These are phyloP conservation scores for Trichocomaceae sp. DNA, from an alignment of 2,329 filamentous ascomycete species.

Conservation along the genomic window DNA sequence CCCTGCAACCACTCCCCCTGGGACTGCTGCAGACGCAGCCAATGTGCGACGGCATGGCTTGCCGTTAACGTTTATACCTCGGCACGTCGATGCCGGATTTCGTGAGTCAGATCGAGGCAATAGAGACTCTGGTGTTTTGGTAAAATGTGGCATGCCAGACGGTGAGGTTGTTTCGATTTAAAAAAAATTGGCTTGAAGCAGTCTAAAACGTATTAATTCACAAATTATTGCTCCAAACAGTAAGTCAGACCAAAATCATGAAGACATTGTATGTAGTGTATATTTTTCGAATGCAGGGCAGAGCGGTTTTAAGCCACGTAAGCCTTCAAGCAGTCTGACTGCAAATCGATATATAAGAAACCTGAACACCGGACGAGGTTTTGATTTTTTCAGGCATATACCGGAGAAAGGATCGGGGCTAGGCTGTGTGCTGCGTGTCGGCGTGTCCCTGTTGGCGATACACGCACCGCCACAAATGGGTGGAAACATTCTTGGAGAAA, in stretches of 20 bases:
- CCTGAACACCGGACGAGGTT: not conserved
- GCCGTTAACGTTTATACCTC: conserved; percentile 77
- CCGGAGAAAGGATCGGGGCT: not conserved
- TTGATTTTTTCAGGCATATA: not conserved
- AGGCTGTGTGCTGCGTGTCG: conserved; percentile 3
- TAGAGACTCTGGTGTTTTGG: conserved; percentile 72
- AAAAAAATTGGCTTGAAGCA: not conserved
- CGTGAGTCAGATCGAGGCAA: conserved; percentile 77
- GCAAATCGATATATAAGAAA: not conserved
- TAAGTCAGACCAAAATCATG: no score
- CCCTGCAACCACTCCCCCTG: conserved; percentile 2
- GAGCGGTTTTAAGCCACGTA: not conserved
- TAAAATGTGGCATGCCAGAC: conserved; percentile 56
- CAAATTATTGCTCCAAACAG: no score
- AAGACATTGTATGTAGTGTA: no score
- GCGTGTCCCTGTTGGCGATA: conserved; percentile 1
- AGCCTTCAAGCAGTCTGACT: not conserved
- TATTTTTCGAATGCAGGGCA: not conserved
- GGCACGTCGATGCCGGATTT: conserved; percentile 76
- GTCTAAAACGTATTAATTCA: not conserved
- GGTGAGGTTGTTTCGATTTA: not conserved
- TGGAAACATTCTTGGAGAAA: conserved; percentile 4
- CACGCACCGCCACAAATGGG: conserved; percentile 8
- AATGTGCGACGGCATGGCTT: conserved; percentile 72
- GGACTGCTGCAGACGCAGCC: conserved; percentile 34